Conservation (phyloP, 1,284 basidiomycete genomes). For the Pulveroboletus sp. region DNA sequence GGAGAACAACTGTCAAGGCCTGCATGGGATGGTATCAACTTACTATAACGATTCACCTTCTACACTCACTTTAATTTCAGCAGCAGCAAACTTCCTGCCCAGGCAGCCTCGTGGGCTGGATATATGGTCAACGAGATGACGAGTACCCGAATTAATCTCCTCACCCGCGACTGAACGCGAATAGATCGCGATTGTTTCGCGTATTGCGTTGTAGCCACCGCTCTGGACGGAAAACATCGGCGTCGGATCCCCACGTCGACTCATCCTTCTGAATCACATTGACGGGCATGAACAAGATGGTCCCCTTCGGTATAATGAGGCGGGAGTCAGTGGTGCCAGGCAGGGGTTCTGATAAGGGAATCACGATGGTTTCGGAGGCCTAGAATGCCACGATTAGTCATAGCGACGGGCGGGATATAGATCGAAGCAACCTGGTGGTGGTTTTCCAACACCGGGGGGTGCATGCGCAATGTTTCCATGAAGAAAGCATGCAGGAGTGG, state of each 20-base stretch:
- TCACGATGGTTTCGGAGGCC: constrained; percentile 48
- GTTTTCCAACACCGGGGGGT: constrained; percentile 60
- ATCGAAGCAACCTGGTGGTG: constrained; percentile 52
- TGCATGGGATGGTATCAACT: constrained; percentile 26
- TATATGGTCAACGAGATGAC: constrained; percentile 8
- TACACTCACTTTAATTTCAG: constrained; percentile 53
- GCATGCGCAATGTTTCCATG: constrained; percentile 58
- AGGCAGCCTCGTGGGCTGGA: constrained; percentile 56
- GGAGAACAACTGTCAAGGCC: constrained; percentile 48
- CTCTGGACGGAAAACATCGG: constrained; percentile 54
- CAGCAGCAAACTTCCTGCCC: constrained; percentile 53
- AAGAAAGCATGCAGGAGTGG: constrained; percentile 56
- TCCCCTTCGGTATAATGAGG: constrained; percentile 56
- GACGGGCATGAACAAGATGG: constrained; percentile 53
- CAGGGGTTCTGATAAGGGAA: constrained; percentile 54
- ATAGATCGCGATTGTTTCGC: constrained; percentile 44
- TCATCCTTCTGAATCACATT: constrained; percentile 58
- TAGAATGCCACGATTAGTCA: constrained; percentile 22
- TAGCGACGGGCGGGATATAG: background rate
- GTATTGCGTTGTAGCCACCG: constrained; percentile 52
- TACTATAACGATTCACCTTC: background rate
- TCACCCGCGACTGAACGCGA: constrained; percentile 60
- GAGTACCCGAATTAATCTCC: constrained; percentile 11
- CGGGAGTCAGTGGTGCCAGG: constrained; percentile 42
- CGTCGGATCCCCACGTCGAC: constrained; percentile 58